Evolutionary conservation across 202 grass and related monocot species (phyloP).

Genomic region (Schoenoplectus tabernaemontani): DNA sequence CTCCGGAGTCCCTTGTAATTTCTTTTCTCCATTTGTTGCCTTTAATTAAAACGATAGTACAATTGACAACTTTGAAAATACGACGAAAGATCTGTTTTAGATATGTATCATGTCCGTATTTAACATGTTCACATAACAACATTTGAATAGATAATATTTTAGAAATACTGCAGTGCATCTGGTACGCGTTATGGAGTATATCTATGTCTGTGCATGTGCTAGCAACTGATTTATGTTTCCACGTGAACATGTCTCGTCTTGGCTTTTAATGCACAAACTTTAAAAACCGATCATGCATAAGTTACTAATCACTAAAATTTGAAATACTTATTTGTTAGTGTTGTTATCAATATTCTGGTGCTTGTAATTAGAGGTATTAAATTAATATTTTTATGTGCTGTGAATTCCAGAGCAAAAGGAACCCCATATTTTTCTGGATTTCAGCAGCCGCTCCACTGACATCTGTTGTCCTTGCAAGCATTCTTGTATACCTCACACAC

Average conservation of each 20-base stretch:
- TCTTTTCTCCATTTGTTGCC: background rate
- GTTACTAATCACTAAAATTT: background rate
- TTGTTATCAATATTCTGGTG: background rate
- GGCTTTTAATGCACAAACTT: background rate
- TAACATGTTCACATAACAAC: background rate
- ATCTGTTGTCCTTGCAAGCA: conserved; percentile 56
- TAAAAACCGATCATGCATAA: background rate
- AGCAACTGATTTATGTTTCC: background rate
- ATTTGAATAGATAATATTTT: background rate
- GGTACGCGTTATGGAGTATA: background rate
- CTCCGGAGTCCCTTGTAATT: background rate
- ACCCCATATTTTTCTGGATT: conserved; percentile 61
- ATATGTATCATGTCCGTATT: background rate
- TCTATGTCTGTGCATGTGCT: background rate
- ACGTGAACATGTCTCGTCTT: background rate
- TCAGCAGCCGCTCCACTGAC: conserved; percentile 69
- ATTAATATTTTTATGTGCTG: background rate
- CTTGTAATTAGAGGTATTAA: background rate
- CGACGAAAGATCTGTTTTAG: background rate
- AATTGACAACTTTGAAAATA: too few relatives aligned
- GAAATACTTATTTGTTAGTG: background rate
- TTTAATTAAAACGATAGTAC: background rate
- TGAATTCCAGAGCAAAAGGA: conserved; percentile 60
- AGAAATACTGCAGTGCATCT: background rate
- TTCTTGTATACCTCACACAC: conserved; percentile 65